Conservation (phyloP, 352 stramenopile genomes). For the Pythium sp. region DNA sequence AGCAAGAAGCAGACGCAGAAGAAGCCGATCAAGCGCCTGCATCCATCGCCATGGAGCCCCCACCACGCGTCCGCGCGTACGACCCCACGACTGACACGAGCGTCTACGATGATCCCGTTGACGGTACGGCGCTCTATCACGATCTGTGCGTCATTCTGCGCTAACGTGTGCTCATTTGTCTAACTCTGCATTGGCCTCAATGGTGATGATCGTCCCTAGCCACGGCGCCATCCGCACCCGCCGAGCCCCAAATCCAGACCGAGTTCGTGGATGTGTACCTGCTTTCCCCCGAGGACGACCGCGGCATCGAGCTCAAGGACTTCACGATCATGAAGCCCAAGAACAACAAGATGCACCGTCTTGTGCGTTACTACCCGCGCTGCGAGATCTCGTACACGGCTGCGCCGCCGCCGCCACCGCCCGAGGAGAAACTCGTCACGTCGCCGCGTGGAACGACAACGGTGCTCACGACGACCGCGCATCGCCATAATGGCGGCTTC, state of each 20-base stretch:
- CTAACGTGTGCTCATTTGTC: slow-evolving; percentile 1
- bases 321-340: slow-evolving; percentile 84
- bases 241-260: slow-evolving; percentile 21
- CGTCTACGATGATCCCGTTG: slow-evolving; percentile 1
- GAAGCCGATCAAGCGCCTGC: not conserved
- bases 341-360: slow-evolving; percentile 72
- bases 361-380: slow-evolving; percentile 61
- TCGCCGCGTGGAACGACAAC: slow-evolving; percentile 53
- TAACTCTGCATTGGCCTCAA: not conserved
- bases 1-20: not conserved
- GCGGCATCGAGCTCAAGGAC: slow-evolving; percentile 68
- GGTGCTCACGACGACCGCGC: slow-evolving; percentile 35
- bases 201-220: slow-evolving; percentile 13
- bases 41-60: slow-evolving; percentile 2
- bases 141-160: not conserved
- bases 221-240: not conserved
- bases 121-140: slow-evolving; percentile 14
- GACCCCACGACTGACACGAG: slow-evolving; percentile 18
- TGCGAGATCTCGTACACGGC: slow-evolving; percentile 75
- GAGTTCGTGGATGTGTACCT: slow-evolving; percentile 78
- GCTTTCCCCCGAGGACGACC: slow-evolving; percentile 55
- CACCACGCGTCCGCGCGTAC: slow-evolving; percentile 12
- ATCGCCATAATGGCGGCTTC: slow-evolving; percentile 67
- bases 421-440: slow-evolving; percentile 55
- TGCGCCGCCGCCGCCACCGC: slow-evolving; percentile 36